Base-by-base conservation (phyloP, 2,329 filamentous ascomycete genomes). In the Nannizziopsis arthrosporioides region DNA sequence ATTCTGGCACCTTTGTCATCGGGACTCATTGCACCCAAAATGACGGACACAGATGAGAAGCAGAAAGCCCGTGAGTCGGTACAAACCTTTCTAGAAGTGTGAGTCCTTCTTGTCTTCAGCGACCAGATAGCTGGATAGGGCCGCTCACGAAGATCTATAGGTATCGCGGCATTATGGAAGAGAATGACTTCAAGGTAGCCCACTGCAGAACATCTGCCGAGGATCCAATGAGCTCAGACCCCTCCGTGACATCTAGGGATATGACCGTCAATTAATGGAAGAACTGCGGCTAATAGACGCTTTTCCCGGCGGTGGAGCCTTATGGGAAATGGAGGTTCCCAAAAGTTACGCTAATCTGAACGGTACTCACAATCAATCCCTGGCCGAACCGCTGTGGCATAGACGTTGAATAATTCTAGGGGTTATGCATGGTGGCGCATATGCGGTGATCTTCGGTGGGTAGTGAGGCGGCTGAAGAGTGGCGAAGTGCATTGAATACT, bases 391-490 rank as follows among this genome's bases (percentile, higher is more conserved):
- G n/a, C 11, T 15, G 32, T 30, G 12, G n/a, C 32, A 5, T 5
- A 15, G 30, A 35, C 19, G 30, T 18, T 32, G 10, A 22, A 14
- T 12, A 32, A 31, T n/a, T n/a, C 12, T 46, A 57, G 54, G 56
- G 12, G 57, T 61, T 11, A 55, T 59, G 51, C 57, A 59, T 52
- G 57, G 57, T 40, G 83, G 84, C 0, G 71, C 72, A 0, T 84
- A 88, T 56, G 73, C 84, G 51, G 66, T 90, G 44, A 76, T 90
- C 71, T 90, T 90, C 66, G 85, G 73, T 75, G 41, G 2, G 22
- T 22, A 17, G 17, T 8, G 19, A 17, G 36, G 10, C 17, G n/a
- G 5, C 18, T 12, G 22, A 27, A 44, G 14, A 17, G 18, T 32
- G 11, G 10, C 7, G 5, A 14, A 2, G 12, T 12, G 22, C 17